phyloP scores from a whole-genome alignment of 352 stramenopile species.

The Bremia lactucae region DNA sequence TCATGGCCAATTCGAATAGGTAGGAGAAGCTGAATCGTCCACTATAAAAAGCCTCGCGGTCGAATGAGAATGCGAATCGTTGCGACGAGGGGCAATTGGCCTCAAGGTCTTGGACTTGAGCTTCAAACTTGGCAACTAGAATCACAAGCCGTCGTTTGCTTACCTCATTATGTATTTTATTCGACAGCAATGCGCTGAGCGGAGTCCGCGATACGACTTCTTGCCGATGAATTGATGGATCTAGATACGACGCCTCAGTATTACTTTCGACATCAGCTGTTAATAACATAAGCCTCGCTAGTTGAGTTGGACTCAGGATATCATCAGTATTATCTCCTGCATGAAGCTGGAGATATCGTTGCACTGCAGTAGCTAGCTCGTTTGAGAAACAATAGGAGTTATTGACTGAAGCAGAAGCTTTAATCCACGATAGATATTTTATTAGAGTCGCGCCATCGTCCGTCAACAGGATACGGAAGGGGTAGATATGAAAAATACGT shows the following conservation, averaged over 20 bases:
- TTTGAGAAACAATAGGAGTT: slow-evolving; percentile 4
- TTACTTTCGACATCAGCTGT: slow-evolving; percentile 14
- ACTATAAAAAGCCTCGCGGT: slow-evolving; percentile 9
- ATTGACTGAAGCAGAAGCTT: not conserved
- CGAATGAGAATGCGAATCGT: slow-evolving; percentile 14
- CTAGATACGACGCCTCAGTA: not conserved
- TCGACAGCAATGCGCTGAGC: slow-evolving; percentile 3
- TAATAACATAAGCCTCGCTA: slow-evolving; percentile 40
- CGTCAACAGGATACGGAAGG: slow-evolving; percentile 21
- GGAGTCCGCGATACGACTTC: slow-evolving; percentile 4
- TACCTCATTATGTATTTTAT: not conserved
- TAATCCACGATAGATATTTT: slow-evolving; percentile 26
- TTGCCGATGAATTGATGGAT: too few relatives aligned
- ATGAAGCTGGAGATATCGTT: slow-evolving; percentile 7
- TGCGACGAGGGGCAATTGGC: not conserved
- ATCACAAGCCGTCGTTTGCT: slow-evolving; percentile 22
- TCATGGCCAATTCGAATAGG: slow-evolving; percentile 19
- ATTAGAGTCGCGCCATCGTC: slow-evolving; percentile 19
- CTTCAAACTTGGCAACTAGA: slow-evolving; percentile 32
- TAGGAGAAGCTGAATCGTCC: slow-evolving; percentile 8
- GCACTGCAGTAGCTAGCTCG: slow-evolving; percentile 10
- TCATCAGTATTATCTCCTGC: slow-evolving; percentile 1
- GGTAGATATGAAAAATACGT: slow-evolving; percentile 45
- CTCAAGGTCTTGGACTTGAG: slow-evolving; percentile 23
- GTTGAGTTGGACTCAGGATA: slow-evolving; percentile 19